These are phyloP conservation scores for Raffaelea ambrosiae DNA, from an alignment of 2,329 filamentous ascomycete genomes.

Conservation along the genomic window DNA sequence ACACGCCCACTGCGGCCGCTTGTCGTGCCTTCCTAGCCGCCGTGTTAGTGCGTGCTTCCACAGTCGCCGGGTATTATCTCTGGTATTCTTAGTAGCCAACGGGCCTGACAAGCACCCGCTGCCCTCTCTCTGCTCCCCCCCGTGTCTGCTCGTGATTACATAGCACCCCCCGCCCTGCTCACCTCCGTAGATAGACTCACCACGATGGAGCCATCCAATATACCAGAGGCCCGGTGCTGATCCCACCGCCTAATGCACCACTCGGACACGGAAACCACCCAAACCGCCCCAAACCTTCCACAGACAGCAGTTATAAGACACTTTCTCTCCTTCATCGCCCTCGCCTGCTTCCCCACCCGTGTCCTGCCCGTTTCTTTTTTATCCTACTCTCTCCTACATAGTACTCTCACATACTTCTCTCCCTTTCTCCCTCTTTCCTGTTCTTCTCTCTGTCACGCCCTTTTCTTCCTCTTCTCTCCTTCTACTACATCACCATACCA, in stretches of 20 bases:
- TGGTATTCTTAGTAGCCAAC: too few relatives aligned
- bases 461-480: not conserved
- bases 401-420: too few relatives aligned
- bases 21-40: too few relatives aligned
- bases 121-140: too few relatives aligned
- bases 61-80: too few relatives aligned
- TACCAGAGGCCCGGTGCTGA: conserved; percentile 9
- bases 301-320: conserved; percentile 9
- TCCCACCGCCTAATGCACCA: conserved; percentile 9
- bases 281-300: not conserved
- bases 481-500: not conserved
- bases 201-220: conserved; percentile 13
- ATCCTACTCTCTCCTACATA: conserved; percentile 5
- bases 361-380: not conserved
- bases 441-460: not conserved
- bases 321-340: not conserved
- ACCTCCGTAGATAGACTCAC: not conserved
- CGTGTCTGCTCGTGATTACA: too few relatives aligned
- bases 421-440: not conserved
- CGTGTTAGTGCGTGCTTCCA: too few relatives aligned
- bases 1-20: too few relatives aligned
- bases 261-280: not conserved
- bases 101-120: too few relatives aligned
- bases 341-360: not conserved
- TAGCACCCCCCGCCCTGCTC: too few relatives aligned